Evolutionary conservation across 768 basidiomycete species (phyloP), one percentile per base, ranked within the genome.

Genomic region (Infundibulicybe gibba): DNA sequence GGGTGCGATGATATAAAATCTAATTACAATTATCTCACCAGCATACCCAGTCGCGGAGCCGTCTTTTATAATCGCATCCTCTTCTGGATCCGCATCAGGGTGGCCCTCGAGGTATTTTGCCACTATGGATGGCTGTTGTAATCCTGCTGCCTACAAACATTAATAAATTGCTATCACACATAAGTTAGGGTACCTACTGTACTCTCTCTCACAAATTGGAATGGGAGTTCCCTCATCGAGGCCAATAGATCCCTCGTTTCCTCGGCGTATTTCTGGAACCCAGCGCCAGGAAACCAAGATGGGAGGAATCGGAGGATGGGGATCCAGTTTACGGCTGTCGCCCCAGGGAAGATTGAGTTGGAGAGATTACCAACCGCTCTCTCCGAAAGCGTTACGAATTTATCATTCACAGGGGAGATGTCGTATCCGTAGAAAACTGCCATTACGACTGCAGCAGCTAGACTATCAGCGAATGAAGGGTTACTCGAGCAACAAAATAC

Each of bases 401-500:
- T 45, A 47, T 66, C 62, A 21, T 54, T 42, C 38, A 48, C 54
- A 2, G 59, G 52, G 6, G 40, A 32, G 3, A 59, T 47, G 6
- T 62, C 56, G 42, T 62, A 55, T 2, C 72, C 72, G 44, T 71
- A 73, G 17, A 65, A 59, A 14, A 65, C 52, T 5, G 61, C 60
- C 47, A 74, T 56, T 35, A 67, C 63, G 35, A 64, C 58, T 1
- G 63, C 58, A n/a, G 61, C 64, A 17, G 68, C 56, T 45, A 66
- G 48, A 19, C 70, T 72, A 40, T 13, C 35, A 4, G 31, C 8
- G 25, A 25, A 25, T 25, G 8, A 4, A 8, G 3, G 25, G 8
- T 25, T 8, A n/a, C 13, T 12, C 20, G 14, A 41, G 21, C 5
- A 13, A 10, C 14, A 10, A n/a, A 6, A 3, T 38, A n/a, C 4